A percentile compares a stretch with the other conserved stretches of the same genome.
Conservation (phyloP, 2,329 filamentous ascomycete genomes). For the Colletotrichum liriopes region DNA sequence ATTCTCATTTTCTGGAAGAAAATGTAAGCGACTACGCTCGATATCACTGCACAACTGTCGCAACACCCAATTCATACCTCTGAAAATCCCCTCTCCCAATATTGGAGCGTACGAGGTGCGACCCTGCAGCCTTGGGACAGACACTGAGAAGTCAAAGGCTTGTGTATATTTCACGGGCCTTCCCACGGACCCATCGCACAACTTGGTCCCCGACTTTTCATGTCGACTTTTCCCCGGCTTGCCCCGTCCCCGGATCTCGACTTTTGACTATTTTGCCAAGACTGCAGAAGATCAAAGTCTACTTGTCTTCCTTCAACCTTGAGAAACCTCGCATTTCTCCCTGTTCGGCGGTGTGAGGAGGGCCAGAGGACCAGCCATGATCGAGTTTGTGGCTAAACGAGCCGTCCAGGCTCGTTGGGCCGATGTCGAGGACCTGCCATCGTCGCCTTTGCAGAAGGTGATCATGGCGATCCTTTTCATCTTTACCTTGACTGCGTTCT, state of each 20-base stretch:
- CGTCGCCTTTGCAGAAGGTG: constrained; percentile 50
- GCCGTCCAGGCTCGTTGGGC: constrained; percentile 25
- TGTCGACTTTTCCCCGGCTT: constrained; percentile 4
- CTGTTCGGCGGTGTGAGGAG: not conserved
- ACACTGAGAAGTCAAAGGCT: not conserved
- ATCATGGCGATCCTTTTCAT: constrained; percentile 52
- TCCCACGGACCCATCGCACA: constrained; percentile 11
- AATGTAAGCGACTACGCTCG: not conserved
- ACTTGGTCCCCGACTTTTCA: not conserved
- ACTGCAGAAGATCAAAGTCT: not conserved
- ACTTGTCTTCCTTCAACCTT: not conserved
- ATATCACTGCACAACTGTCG: no score
- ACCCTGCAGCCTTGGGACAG: not conserved
- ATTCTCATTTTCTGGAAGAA: not conserved
- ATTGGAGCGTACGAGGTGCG: not conserved
- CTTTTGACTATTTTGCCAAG: constrained; percentile 14
- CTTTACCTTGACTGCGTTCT: constrained; percentile 48
- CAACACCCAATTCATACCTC: no score
- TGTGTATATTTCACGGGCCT: constrained; percentile 24
- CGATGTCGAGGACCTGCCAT: constrained; percentile 50
- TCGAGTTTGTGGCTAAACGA: constrained; percentile 9
- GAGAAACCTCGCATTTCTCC: not conserved
- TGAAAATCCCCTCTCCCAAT: not conserved
- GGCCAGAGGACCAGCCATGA: not conserved
- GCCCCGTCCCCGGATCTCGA: not conserved